phyloP scores from a whole-genome alignment of 768 basidiomycete genomes.

The Clavulina sp. region DNA sequence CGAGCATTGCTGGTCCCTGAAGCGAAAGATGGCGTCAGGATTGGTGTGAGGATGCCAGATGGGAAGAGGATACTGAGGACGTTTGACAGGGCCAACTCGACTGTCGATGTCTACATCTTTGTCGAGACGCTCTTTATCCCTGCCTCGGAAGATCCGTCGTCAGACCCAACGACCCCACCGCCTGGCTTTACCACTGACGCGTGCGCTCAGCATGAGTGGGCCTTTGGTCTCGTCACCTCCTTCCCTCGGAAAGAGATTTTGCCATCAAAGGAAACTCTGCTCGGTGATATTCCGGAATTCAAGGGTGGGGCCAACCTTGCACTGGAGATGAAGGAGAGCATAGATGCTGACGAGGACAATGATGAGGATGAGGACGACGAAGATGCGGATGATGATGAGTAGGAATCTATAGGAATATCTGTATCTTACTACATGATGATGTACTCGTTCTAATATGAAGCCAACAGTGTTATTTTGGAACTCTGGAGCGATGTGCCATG shows the following conservation, averaged over 20 bases:
- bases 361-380: constrained; percentile 36
- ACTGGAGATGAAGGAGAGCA: constrained; percentile 26
- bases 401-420: too few species aligned
- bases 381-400: constrained; percentile 33
- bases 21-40: constrained; percentile 29
- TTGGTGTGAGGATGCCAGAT: constrained; percentile 36
- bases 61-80: constrained; percentile 37
- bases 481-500: too few species aligned
- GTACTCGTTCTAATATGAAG: too few species aligned
- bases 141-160: constrained; percentile 19
- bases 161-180: constrained; percentile 29
- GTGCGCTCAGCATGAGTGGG: constrained; percentile 54
- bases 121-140: constrained; percentile 48
- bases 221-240: constrained; percentile 47
- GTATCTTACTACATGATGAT: too few species aligned
- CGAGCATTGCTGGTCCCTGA: constrained; percentile 27
- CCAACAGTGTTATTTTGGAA: too few species aligned
- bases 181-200: constrained; percentile 24
- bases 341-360: constrained; percentile 9
- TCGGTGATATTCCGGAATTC: constrained; percentile 19
- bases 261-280: constrained; percentile 36
- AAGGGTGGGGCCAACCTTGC: constrained; percentile 28
- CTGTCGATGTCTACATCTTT: constrained; percentile 54
- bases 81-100: constrained; percentile 31
- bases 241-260: constrained; percentile 33